Percentiles rank a stretch among this genome's conserved stretches.
These are phyloP conservation scores for Kockiozyma suomiensis DNA, from an alignment of 805 yeast species.

Conservation along the genomic window DNA sequence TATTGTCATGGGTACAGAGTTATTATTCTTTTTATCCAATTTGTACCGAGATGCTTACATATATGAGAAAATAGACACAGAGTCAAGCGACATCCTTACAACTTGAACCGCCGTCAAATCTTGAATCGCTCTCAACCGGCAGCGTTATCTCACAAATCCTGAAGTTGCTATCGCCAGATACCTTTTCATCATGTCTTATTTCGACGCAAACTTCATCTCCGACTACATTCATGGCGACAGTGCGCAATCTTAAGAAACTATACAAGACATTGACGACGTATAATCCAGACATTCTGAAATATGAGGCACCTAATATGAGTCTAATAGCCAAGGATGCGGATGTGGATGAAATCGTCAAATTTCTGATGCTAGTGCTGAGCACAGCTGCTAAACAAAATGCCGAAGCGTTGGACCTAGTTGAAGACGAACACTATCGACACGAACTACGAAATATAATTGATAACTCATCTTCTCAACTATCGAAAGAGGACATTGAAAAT, in stretches of 20 bases:
- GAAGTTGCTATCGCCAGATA: slow-evolving; percentile 1
- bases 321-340: slow-evolving; percentile 30
- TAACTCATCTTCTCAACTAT: not conserved
- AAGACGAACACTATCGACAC: not conserved
- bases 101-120: not conserved
- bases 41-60: too few species aligned
- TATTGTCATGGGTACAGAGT: slow-evolving; percentile 18
- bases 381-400: not conserved
- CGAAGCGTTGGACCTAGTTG: not conserved
- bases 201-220: not conserved
- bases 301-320: slow-evolving; percentile 25
- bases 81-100: not conserved
- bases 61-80: not conserved
- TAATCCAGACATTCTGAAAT: not conserved
- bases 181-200: slow-evolving; percentile 9
- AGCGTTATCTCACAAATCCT: slow-evolving; percentile 19
- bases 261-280: slow-evolving; percentile 18
- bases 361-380: slow-evolving; percentile 9
- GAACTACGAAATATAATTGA: not conserved
- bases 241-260: slow-evolving; percentile 25
- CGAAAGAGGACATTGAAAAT: not conserved
- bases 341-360: slow-evolving; percentile 15
- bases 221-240: slow-evolving; percentile 22
- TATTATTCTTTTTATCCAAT: too few species aligned
- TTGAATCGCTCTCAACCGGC: slow-evolving; percentile 22